phyloP scores from a whole-genome alignment of 306 rosid genomes.

The Carpinus fangiana region DNA sequence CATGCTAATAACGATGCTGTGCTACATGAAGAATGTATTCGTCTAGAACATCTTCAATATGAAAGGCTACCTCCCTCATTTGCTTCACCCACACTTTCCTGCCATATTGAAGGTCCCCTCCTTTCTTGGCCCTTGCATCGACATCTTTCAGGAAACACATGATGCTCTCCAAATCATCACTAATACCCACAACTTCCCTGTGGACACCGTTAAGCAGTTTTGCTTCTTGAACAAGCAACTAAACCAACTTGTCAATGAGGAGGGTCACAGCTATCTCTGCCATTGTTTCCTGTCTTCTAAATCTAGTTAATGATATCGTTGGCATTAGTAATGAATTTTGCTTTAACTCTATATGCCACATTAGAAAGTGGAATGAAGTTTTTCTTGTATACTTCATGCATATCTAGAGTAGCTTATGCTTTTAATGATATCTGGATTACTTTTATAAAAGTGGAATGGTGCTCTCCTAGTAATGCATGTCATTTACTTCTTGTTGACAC shows the following conservation, averaged over 20 bases:
- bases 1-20: neutral
- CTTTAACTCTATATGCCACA: too few species aligned
- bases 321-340: too few species aligned
- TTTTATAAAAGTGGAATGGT: too few species aligned
- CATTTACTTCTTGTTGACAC: too few species aligned
- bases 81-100: slow-evolving; percentile 3
- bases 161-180: slow-evolving; percentile 2
- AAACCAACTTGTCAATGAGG: neutral
- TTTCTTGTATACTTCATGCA: too few species aligned
- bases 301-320: neutral
- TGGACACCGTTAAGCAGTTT: neutral
- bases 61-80: slow-evolving; percentile 3
- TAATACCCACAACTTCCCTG: neutral
- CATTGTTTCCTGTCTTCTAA: neutral
- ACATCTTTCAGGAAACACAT: slow-evolving; percentile 10
- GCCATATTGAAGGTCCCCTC: neutral
- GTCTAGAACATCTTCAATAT: slow-evolving; percentile 8
- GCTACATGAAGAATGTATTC: neutral
- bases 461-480: too few species aligned
- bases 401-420: too few species aligned
- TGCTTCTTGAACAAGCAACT: slow-evolving; percentile 13
- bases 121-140: neutral
- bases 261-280: slow-evolving; percentile 9
- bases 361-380: too few species aligned
- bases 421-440: too few species aligned